Base-by-base conservation (phyloP, 2,329 filamentous ascomycete genomes). In the Pezicula neosporulosa region DNA sequence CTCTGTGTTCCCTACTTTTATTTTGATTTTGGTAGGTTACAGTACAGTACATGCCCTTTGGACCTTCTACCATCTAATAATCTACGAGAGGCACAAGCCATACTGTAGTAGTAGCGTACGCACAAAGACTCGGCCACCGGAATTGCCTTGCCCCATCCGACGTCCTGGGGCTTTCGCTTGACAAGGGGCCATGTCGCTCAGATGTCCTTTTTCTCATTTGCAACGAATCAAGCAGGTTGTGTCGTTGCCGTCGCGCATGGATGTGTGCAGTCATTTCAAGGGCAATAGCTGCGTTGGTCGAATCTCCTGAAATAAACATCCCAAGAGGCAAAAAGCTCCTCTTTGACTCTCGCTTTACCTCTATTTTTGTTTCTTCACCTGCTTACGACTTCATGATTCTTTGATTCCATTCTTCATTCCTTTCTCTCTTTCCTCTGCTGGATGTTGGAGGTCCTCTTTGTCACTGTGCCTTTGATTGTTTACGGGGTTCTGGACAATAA, bases 401-500 rank as follows among this genome's bases (percentile, higher is more conserved):
- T 44, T 9, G 12, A 27, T 44, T 21, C 15, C 24, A 24, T 16
- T 30, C 33, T 16, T 9, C 42, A n/a, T 28, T 16, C 21, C 27
- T 44, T 28, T 30, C 27, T 44, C 21, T 44, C 21, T 44, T 30
- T 12, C 19, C 27, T 21, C 42, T 44, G 42, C 42, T 44, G 42
- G 42, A 28, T 44, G 42, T 28, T 44, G 42, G 42, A 44, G n/a
- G 42, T 27, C n/a, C 42, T 44, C 15, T 27, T 44, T 28, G 24
- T 16, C 27, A 16, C 27, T 7, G 24, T 27, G 9, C 42, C 42
- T 27, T 9, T 30, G 21, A 44, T 44, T 44, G 24, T 44, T 44
- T 44, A 44, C 42, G 27, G 42, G 12, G 10, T 60, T 53, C 60
- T 55, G 54, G 54, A 55, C 48, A 56, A 58, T 46, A 54, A 58